A percentile compares a stretch with the other conserved stretches of the same genome.
Conservation (phyloP, 2,329 filamentous ascomycete species). For the Neofusicoccum parvum region DNA sequence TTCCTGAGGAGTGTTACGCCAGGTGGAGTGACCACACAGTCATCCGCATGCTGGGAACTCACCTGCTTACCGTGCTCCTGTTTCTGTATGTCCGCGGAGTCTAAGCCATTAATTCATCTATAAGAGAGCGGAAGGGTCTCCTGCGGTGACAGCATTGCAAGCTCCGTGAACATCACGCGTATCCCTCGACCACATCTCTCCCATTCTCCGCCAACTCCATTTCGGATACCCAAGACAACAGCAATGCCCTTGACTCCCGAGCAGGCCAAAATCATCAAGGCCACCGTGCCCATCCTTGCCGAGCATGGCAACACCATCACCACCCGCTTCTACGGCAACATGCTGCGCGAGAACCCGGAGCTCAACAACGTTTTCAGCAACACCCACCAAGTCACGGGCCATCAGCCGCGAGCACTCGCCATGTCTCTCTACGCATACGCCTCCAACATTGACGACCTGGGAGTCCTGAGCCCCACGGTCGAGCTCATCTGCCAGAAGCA, state of each 20-base stretch:
- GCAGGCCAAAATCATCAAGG: constrained; percentile 67
- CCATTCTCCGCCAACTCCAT: background rate
- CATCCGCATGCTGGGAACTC: background rate
- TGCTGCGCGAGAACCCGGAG: constrained; percentile 66
- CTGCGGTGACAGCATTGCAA: background rate
- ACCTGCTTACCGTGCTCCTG: background rate
- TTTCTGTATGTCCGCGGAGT: constrained; percentile 17
- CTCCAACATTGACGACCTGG: constrained; percentile 69
- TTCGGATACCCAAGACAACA: background rate
- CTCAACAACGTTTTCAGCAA: constrained; percentile 73
- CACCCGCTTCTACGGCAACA: constrained; percentile 70
- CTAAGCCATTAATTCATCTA: background rate
- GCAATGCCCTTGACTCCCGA: constrained; percentile 53
- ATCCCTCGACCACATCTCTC: background rate
- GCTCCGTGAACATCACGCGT: background rate
- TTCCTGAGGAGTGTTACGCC: background rate
- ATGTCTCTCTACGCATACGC: constrained; percentile 71
- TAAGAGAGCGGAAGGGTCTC: background rate
- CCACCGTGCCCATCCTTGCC: constrained; percentile 69
- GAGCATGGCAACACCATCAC: constrained; percentile 71
- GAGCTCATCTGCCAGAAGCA: constrained; percentile 79
- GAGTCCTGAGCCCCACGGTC: constrained; percentile 56
- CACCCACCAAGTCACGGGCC: constrained; percentile 67
- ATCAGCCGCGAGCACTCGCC: constrained; percentile 71
- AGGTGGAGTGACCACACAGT: constrained; percentile 9